A percentile compares a stretch with the other conserved stretches of the same genome.
phyloP scores from a whole-genome alignment of 2,329 filamentous ascomycete genomes.

The Scleromitrula shiraiana region DNA sequence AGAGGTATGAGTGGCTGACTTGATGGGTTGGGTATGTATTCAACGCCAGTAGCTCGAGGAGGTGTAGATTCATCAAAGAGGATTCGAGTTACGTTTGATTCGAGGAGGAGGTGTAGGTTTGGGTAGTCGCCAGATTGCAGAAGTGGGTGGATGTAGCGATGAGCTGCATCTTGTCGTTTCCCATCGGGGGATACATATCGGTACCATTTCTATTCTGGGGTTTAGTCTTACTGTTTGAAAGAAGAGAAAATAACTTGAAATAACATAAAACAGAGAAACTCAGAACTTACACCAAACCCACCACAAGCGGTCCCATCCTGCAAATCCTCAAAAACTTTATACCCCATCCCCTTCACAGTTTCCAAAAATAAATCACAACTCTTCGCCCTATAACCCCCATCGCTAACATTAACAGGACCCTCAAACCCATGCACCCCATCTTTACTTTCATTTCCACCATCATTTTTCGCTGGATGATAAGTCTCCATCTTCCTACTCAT shows the following conservation, averaged over 20 bases:
- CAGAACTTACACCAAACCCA: conserved; percentile 26
- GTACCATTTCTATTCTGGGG: conserved; percentile 33
- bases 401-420: conserved; percentile 48
- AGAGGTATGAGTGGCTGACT: conserved; percentile 29
- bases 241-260: not conserved
- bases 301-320: conserved; percentile 40
- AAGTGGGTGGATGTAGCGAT: conserved; percentile 45
- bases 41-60: conserved; percentile 49
- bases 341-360: conserved; percentile 40
- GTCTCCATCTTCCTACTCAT: conserved; percentile 52
- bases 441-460: conserved; percentile 20
- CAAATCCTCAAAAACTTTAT: conserved; percentile 44
- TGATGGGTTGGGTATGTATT: conserved; percentile 44
- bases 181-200: conserved; percentile 45
- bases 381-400: conserved; percentile 38
- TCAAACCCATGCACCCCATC: conserved; percentile 40
- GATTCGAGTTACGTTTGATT: conserved; percentile 48
- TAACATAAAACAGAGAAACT: not conserved
- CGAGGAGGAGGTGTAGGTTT: conserved; percentile 51
- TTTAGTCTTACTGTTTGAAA: too few relatives aligned
- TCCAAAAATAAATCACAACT: conserved; percentile 43
- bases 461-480: conserved; percentile 31
- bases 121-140: conserved; percentile 41
- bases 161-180: conserved; percentile 49
- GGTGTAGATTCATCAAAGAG: conserved; percentile 40